phyloP scores from a whole-genome alignment of 345 rosid genomes.

The Populus pruinosa region DNA sequence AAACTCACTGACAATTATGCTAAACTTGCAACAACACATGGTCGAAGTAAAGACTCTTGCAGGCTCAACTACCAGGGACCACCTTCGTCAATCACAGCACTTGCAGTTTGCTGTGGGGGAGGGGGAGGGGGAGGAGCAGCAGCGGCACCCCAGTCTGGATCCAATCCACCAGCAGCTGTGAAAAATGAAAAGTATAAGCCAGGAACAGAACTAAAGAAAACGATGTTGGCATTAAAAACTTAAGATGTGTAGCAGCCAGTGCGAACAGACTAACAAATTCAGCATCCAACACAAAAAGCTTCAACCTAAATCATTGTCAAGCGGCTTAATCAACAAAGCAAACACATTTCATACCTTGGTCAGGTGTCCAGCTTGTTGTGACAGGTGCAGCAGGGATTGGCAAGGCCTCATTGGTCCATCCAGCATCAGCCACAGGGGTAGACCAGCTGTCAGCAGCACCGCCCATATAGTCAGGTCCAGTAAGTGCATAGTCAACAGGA shows the following conservation, averaged over 20 bases:
- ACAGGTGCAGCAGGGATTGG: constrained; percentile 52
- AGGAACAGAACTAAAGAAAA: not conserved
- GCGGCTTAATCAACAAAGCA: not conserved
- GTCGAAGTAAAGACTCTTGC: not conserved
- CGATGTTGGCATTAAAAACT: not conserved
- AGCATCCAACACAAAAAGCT: not conserved
- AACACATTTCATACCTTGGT: constrained; percentile 19
- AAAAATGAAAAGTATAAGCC: not conserved
- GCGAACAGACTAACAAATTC: not conserved
- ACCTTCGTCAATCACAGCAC: not conserved
- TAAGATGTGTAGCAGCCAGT: not conserved
- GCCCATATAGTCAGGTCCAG: constrained; percentile 32
- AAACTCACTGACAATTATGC: not conserved
- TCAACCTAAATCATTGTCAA: not conserved
- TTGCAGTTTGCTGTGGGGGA: not conserved
- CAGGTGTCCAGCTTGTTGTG: constrained; percentile 33
- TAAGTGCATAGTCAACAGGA: constrained; percentile 30
- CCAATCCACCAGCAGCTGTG: not conserved
- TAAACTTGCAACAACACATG: not conserved
- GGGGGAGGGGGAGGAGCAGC: not conserved
- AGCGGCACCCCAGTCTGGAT: not conserved
- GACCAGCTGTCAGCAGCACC: constrained; percentile 47
- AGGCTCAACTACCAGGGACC: not conserved
- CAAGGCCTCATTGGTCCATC: constrained; percentile 53
- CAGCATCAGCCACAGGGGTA: constrained; percentile 40